Percentiles rank a stretch among this genome's conserved stretches.
These are phyloP conservation scores for Aspergillus sp. DNA, from an alignment of 2,329 filamentous ascomycete species.

Conservation along the genomic window DNA sequence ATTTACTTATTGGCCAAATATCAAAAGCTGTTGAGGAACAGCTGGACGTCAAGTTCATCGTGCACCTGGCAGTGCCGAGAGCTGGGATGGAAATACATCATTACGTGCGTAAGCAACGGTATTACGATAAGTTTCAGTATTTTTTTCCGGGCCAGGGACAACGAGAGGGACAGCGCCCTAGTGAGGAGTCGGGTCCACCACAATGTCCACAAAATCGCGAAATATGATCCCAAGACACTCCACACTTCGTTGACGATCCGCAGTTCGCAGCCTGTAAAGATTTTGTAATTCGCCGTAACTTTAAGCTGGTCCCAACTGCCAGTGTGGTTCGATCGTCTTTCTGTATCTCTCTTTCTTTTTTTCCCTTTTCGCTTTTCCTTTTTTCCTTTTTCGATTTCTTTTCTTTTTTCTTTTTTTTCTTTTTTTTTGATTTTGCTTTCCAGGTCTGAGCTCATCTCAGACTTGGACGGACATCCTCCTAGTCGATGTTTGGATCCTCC, in stretches of 20 bases:
- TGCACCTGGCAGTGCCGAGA: too few species aligned
- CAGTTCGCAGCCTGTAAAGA: conserved; percentile 31
- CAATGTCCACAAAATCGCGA: conserved; percentile 25
- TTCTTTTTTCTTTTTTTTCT: conserved; percentile 8
- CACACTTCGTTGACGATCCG: conserved; percentile 30
- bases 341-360: conserved; percentile 17
- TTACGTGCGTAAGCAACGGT: not conserved
- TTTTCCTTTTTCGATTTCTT: conserved; percentile 14
- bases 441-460: conserved; percentile 22
- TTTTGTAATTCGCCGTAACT: conserved; percentile 33
- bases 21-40: too few species aligned
- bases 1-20: too few species aligned
- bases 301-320: conserved; percentile 18
- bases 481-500: conserved; percentile 20
- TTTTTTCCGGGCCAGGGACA: conserved; percentile 16
- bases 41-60: too few species aligned
- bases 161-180: conserved; percentile 22
- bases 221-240: conserved; percentile 28
- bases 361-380: conserved; percentile 1
- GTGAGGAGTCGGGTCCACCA: conserved; percentile 22
- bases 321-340: conserved; percentile 22
- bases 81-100: not conserved
- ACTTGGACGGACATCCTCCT: conserved; percentile 15
- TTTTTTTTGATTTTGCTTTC: conserved; percentile 7
- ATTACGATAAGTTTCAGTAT: not conserved